Evolutionary conservation across 208 protist species (phyloP).

Genomic region (Wallacemonas collosoma): DNA sequence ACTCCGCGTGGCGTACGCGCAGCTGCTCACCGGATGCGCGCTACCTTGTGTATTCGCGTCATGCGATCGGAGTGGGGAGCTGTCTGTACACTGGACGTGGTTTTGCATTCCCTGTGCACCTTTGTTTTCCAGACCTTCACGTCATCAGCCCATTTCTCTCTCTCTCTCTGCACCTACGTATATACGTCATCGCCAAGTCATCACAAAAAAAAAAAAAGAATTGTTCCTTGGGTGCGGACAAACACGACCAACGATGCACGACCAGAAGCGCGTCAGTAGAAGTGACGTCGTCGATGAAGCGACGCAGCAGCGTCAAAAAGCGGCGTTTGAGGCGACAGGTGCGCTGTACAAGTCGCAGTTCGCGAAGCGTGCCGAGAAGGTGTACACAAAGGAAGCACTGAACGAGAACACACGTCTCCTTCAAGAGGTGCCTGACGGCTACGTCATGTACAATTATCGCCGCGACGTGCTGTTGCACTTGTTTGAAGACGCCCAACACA

Average conservation of each 20-base stretch:
- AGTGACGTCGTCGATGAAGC: conserved; percentile 11
- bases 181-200: too few relatives aligned
- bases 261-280: conserved; percentile 22
- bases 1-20: too few relatives aligned
- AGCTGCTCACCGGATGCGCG: too few relatives aligned
- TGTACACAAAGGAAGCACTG: conserved; percentile 38
- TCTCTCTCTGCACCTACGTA: background rate
- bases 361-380: conserved; percentile 18
- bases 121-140: background rate
- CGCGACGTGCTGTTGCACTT: conserved; percentile 36
- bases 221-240: background rate
- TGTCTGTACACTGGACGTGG: too few relatives aligned
- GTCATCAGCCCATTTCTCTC: background rate
- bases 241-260: conserved; percentile 16
- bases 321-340: conserved; percentile 41
- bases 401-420: conserved; percentile 47
- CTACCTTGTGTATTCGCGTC: too few relatives aligned
- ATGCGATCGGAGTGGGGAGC: too few relatives aligned
- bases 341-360: conserved; percentile 48
- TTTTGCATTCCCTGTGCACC: background rate
- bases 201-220: background rate
- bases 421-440: conserved; percentile 69
- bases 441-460: conserved; percentile 85
- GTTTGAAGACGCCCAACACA: conserved; percentile 12
- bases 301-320: conserved; percentile 27